Percentiles rank a stretch among this genome's conserved stretches.
Evolutionary conservation across 345 rosid genomes (phyloP).

Genomic region (Sisymbrium irio): DNA sequence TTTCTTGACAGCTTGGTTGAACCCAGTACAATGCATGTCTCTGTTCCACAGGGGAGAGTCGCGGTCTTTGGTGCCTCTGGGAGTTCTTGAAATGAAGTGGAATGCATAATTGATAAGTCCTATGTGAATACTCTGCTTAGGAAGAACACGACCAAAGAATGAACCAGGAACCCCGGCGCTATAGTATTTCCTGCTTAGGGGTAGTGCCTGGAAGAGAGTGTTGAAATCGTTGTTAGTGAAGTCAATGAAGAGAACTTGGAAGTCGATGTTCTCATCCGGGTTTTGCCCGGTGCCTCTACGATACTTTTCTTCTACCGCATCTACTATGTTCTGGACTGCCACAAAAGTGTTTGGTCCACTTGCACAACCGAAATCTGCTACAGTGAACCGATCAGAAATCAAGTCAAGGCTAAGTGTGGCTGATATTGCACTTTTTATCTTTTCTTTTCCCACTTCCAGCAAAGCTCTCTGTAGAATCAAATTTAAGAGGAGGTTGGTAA

Average conservation of each 20-base stretch:
- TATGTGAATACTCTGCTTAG: constrained; percentile 37
- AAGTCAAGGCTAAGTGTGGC: constrained; percentile 11
- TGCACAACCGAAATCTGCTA: constrained; percentile 33
- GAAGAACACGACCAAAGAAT: constrained; percentile 38
- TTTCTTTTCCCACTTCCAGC: constrained; percentile 11
- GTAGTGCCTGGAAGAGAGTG: constrained; percentile 48
- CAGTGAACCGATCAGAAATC: background rate
- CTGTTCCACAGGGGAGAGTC: constrained; percentile 41
- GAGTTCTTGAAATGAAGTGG: constrained; percentile 39
- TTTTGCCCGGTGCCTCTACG: background rate
- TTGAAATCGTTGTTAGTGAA: constrained; percentile 53
- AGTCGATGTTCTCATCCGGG: constrained; percentile 29
- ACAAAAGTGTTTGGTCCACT: constrained; percentile 30
- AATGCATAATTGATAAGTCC: constrained; percentile 33
- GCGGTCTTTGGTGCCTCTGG: constrained; percentile 28
- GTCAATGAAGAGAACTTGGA: constrained; percentile 38
- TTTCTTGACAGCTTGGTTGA: constrained; percentile 22
- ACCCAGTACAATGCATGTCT: constrained; percentile 43
- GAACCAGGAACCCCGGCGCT: constrained; percentile 40
- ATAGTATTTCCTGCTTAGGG: constrained; percentile 22
- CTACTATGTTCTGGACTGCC: constrained; percentile 20
- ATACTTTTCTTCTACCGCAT: constrained; percentile 15
- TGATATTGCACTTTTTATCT: background rate
- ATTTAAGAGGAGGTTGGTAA: no score
- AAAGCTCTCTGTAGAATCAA: constrained; percentile 13